Evolutionary conservation across 2,329 filamentous ascomycete species (phyloP).

Genomic region (Calonectria pauciramosa): DNA sequence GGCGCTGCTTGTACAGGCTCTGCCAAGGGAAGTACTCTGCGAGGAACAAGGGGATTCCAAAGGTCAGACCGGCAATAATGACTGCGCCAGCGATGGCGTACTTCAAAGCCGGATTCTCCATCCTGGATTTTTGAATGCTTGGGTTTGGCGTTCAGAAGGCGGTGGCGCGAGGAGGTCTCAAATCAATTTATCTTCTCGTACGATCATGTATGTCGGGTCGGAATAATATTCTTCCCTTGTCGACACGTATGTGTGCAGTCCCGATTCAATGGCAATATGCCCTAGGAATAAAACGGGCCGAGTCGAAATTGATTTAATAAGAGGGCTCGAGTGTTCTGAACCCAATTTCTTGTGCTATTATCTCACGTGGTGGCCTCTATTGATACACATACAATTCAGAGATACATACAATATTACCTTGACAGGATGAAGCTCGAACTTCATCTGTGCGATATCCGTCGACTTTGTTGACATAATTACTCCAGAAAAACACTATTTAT

Average conservation of each 20-base stretch:
- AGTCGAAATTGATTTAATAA: not conserved
- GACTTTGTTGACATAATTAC: not conserved
- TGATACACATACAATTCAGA: not conserved
- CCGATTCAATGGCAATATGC: not conserved
- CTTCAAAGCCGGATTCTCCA: constrained; percentile 32
- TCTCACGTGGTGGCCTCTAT: not conserved
- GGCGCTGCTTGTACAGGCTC: constrained; percentile 49
- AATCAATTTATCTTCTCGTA: constrained; percentile 30
- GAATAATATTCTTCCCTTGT: constrained; percentile 36
- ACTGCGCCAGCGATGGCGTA: constrained; percentile 31
- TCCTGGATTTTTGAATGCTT: constrained; percentile 12
- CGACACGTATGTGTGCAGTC: not conserved
- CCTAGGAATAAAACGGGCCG: not conserved
- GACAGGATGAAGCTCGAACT: too few relatives aligned
- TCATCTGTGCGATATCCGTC: not conserved
- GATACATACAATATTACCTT: not conserved
- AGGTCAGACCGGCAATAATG: constrained; percentile 40
- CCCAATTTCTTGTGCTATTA: not conserved
- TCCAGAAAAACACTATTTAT: too few relatives aligned
- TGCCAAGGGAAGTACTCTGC: constrained; percentile 54
- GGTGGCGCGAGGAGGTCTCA: constrained; percentile 23
- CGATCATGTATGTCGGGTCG: constrained; percentile 34
- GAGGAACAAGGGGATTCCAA: constrained; percentile 48
- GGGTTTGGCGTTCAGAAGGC: constrained; percentile 13
- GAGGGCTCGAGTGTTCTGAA: fast-evolving